Evolutionary conservation across 768 basidiomycete species (phyloP), one percentile per base, ranked within the genome.

Genomic region (Russula vinacea): DNA sequence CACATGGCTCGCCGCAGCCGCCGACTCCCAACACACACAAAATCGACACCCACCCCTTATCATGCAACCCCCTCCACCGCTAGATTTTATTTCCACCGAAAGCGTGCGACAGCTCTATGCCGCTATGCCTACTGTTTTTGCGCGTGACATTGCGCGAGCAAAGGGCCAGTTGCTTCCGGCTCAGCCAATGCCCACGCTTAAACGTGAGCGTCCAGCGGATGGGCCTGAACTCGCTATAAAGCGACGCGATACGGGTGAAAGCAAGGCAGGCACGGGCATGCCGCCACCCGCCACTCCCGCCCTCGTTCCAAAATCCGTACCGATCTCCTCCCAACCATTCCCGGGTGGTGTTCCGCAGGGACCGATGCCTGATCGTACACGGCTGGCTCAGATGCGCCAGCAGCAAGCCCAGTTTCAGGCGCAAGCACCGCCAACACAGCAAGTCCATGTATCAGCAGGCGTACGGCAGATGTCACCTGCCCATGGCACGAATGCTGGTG

Each of bases 231-330:
- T 71, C n/a, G 75, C 76, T 45, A 82, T 80, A 72, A 90, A 91
- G 73, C 81, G 89, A 19, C 80, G 85, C 22, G 86, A 90, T 69
- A 84, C 84, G 0, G 89, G 89, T 39, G 88, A 90, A 66, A 75
- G 74, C 47, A 86, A 84, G 69, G 64, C 69, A 52, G 73, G 71
- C 47, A 76, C 74, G 11, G 72, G 69, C 33, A 74, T 71, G 69
- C 73, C 73, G 22, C 71, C 72, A 24, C 67, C 64, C 5, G 53
- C 62, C 16, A 60, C 57, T 2, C 60, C 65, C 39, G 40, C 65
- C 5, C 37, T 56, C 17, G 56, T 47, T 29, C 24, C 63, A 0
- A 65, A 65, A 35, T 37, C 66, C 33, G 29, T 66, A 35, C 54
- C 52, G 42, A 8, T 57, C 39, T 52, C 62, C 5, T n/a, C 40